Base-by-base conservation (phyloP, 257 asterid genomes). In the Scutellaria galericulata region DNA sequence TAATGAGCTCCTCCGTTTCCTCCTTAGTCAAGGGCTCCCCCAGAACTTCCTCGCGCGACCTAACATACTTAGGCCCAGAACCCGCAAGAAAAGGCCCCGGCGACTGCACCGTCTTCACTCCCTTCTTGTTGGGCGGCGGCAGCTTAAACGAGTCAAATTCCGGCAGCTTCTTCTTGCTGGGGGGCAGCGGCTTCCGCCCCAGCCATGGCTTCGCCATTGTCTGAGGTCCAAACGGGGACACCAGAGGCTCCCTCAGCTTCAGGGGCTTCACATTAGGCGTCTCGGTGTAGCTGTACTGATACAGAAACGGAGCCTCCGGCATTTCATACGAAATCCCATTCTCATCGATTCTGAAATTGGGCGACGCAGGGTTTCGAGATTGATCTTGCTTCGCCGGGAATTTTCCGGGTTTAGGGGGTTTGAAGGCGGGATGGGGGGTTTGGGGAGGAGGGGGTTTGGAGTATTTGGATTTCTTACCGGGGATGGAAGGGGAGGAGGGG, bases 221-320 rank as follows among this genome's bases (percentile, higher is more conserved):
- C 13, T 47, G 68, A 0, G 99, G 96, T 45, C 95, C 98, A 42
- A 95, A 92, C 0, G 99, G 99, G 2, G 97, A 88, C 45, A 92
- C 89, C 72, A 88, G 66, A 9, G 98, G 96, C 88, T 92, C 97
- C 70, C 99, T 80, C 66, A 92, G 45, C 81, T 86, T 90, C 54
- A 85, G 35, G 51, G 97, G 99, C 88, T 81, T 94, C 77, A 83
- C 76, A 73, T 88, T 94, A 1, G 98, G 99, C 24, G 97, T 89
- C 86, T 94, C 99, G 3, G 98, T 91, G 77, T 94, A 94, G 73
- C 99, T 94, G 60, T 94, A 92, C 90, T 94, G 99, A 69, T 88
- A 94, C 71, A 84, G 60, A 75, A 94, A 91, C 7, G 97, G 97
- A 6, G 99, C 98, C 9, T 88, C 93, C 1, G 92, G 89, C 59